Percentiles rank a stretch among this genome's conserved stretches.
Evolutionary conservation across 805 yeast species (phyloP).

Genomic region (Ogataea paradorogensis): DNA sequence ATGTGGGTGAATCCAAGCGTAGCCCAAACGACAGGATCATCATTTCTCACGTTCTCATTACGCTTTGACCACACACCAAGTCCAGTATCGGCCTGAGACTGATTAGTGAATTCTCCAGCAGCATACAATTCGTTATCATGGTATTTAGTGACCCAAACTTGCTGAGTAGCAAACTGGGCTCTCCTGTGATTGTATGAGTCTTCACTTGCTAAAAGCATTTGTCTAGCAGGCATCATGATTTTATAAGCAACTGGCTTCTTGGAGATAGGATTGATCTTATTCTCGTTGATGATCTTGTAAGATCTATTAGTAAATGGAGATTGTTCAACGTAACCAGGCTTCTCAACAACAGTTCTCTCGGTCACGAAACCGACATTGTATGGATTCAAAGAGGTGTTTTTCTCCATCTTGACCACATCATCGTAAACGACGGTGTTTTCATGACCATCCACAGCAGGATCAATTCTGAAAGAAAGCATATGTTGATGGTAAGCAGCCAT

Average conservation of each 20-base stretch:
- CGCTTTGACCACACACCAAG: slow-evolving; percentile 69
- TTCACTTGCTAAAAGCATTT: slow-evolving; percentile 66
- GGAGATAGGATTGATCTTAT: slow-evolving; percentile 63
- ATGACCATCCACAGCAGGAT: slow-evolving; percentile 81
- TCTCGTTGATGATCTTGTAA: slow-evolving; percentile 72
- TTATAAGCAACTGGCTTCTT: slow-evolving; percentile 76
- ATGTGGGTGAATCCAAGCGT: slow-evolving; percentile 79
- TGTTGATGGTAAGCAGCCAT: slow-evolving; percentile 87
- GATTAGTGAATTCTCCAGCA: slow-evolving; percentile 86
- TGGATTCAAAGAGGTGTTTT: slow-evolving; percentile 53
- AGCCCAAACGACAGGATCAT: slow-evolving; percentile 77
- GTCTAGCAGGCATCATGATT: slow-evolving; percentile 69
- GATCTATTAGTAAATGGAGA: slow-evolving; percentile 74
- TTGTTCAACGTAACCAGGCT: slow-evolving; percentile 69
- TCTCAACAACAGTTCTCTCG: slow-evolving; percentile 62
- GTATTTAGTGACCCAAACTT: slow-evolving; percentile 79
- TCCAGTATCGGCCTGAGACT: slow-evolving; percentile 69
- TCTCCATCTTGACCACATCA: slow-evolving; percentile 62
- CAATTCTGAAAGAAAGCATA: slow-evolving; percentile 73
- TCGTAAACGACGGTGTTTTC: slow-evolving; percentile 69
- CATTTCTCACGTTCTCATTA: slow-evolving; percentile 64
- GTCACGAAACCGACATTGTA: slow-evolving; percentile 67
- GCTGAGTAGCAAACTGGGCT: slow-evolving; percentile 74
- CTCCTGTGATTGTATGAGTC: slow-evolving; percentile 65
- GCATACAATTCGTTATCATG: slow-evolving; percentile 69